Evolutionary conservation across 352 stramenopile genomes (phyloP).

Genomic region (Pythium guiyangense): DNA sequence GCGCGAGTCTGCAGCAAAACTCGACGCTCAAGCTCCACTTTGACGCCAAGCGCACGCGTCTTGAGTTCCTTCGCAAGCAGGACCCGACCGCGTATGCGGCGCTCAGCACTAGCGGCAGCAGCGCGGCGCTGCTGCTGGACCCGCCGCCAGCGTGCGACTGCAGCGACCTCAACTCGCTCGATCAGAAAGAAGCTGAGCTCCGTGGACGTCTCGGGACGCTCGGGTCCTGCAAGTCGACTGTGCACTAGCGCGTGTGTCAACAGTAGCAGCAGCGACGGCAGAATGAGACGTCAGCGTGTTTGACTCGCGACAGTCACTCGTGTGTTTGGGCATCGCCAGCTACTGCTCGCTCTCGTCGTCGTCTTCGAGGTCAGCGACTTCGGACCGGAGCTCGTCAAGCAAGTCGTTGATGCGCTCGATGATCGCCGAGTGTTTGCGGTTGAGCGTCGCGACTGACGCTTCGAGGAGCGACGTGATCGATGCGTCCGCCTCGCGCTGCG

Average conservation of each 20-base stretch:
- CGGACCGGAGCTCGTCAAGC: conserved; percentile 56
- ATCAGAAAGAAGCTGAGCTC: conserved; percentile 54
- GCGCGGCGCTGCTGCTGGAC: conserved; percentile 44
- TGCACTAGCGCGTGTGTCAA: background rate
- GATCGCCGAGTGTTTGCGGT: conserved; percentile 48
- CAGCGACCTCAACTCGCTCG: conserved; percentile 38
- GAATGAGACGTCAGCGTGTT: too few relatives aligned
- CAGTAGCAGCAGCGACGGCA: background rate
- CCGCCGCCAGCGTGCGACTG: conserved; percentile 42
- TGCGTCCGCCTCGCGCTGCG: conserved; percentile 37
- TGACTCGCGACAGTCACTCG: too few relatives aligned
- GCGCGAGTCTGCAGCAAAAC: conserved; percentile 49
- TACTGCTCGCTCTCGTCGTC: too few relatives aligned
- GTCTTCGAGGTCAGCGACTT: conserved; percentile 47
- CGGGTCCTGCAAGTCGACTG: conserved; percentile 8
- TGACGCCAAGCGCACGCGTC: conserved; percentile 63
- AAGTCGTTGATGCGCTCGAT: conserved; percentile 78
- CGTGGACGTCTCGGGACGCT: conserved; percentile 52
- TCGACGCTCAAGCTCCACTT: conserved; percentile 74
- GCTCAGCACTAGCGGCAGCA: conserved; percentile 26
- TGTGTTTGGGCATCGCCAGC: background rate
- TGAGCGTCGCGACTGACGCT: conserved; percentile 51
- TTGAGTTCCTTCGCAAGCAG: conserved; percentile 64
- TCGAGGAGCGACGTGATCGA: conserved; percentile 51
- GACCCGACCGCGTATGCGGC: conserved; percentile 48